Evolutionary conservation across 495 filamentous ascomycete species (phyloP).

Genomic region (Geoglossum glabrum): DNA sequence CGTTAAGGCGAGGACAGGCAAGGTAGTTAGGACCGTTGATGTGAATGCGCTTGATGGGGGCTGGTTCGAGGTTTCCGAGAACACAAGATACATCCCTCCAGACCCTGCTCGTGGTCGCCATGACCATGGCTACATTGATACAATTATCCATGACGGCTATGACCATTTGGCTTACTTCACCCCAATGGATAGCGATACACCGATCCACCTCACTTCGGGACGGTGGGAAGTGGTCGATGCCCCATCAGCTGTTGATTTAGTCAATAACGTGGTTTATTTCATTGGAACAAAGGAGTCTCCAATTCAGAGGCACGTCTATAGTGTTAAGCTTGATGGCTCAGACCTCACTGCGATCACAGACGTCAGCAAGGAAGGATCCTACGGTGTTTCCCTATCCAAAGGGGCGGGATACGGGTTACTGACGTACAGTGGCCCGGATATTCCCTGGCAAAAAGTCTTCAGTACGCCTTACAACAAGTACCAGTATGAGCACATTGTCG

Average conservation of each 20-base stretch:
- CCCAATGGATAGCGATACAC: slow-evolving; percentile 65
- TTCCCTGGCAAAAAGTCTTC: slow-evolving; percentile 84
- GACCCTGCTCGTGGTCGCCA: slow-evolving; percentile 56
- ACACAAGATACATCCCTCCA: slow-evolving; percentile 70
- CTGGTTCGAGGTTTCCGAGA: slow-evolving; percentile 89
- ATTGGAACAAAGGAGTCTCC: slow-evolving; percentile 70
- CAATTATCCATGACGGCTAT: slow-evolving; percentile 65
- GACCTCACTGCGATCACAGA: slow-evolving; percentile 53
- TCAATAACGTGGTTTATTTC: slow-evolving; percentile 75
- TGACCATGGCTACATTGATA: slow-evolving; percentile 84
- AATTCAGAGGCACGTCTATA: slow-evolving; percentile 79
- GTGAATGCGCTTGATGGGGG: slow-evolving; percentile 72
- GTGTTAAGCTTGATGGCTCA: slow-evolving; percentile 63
- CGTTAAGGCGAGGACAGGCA: slow-evolving; percentile 51
- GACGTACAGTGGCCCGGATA: slow-evolving; percentile 60
- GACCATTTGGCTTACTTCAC: slow-evolving; percentile 90
- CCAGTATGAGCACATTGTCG: slow-evolving; percentile 45
- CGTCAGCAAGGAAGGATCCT: slow-evolving; percentile 60
- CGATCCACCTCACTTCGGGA: slow-evolving; percentile 69
- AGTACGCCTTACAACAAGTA: slow-evolving; percentile 52
- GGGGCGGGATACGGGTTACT: slow-evolving; percentile 64
- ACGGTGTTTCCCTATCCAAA: slow-evolving; percentile 66
- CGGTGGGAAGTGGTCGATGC: slow-evolving; percentile 85
- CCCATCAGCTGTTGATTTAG: slow-evolving; percentile 71
- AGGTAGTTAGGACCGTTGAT: slow-evolving; percentile 56